phyloP scores from a whole-genome alignment of 1,139 yeast genomes.

The Hanseniaspora uvarum region DNA sequence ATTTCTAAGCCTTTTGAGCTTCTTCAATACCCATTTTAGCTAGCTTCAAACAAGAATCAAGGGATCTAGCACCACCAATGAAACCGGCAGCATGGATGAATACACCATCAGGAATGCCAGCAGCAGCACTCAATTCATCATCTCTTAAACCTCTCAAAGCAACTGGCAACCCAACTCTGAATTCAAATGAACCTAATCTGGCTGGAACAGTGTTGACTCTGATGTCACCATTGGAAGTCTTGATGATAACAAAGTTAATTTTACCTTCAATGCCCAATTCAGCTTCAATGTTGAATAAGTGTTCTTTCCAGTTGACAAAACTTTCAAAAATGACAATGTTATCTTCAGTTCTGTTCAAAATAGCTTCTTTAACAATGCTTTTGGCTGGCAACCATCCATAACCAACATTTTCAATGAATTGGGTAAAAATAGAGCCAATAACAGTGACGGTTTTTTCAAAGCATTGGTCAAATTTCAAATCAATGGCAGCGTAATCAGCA shows the following conservation, averaged over 20 bases:
- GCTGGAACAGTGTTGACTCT: constrained; percentile 85
- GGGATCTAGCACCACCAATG: constrained; percentile 83
- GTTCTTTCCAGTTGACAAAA: constrained; percentile 94
- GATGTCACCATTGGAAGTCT: constrained; percentile 66
- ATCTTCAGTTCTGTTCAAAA: constrained; percentile 51
- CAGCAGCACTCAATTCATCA: constrained; percentile 55
- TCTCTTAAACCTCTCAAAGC: constrained; percentile 92
- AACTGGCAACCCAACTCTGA: constrained; percentile 79
- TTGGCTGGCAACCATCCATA: constrained; percentile 89
- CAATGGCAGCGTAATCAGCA: constrained; percentile 37
- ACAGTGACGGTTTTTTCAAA: constrained; percentile 64
- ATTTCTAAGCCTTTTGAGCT: neutral
- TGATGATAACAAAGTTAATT: constrained; percentile 67
- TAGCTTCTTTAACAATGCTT: constrained; percentile 60
- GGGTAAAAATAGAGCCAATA: constrained; percentile 72
- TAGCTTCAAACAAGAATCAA: constrained; percentile 65
- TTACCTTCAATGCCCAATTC: constrained; percentile 46
- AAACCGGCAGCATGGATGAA: constrained; percentile 96
- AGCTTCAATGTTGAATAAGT: constrained; percentile 63
- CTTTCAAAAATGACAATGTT: constrained; percentile 59
- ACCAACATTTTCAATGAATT: constrained; percentile 62
- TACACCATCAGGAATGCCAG: constrained; percentile 77
- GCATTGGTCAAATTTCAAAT: constrained; percentile 53
- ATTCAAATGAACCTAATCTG: constrained; percentile 63
- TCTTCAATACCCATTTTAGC: constrained; percentile 46